Evolutionary conservation across 257 asterid genomes (phyloP), one percentile per base, ranked within the genome.

Genomic region (Solanum sparsipilum): DNA sequence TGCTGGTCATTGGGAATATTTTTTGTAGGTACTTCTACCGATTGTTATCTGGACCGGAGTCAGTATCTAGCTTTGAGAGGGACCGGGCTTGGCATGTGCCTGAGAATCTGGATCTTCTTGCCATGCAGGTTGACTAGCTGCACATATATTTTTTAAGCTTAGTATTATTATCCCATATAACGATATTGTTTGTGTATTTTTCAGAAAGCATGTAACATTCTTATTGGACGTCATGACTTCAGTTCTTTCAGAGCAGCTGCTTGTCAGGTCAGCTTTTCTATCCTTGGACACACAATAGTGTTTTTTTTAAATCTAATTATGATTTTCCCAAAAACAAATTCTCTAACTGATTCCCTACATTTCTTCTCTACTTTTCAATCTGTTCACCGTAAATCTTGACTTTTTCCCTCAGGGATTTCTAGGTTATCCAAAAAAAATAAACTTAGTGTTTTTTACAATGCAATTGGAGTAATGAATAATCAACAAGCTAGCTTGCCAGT

Each of bases 41-140:
- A 86, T 67, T 97, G 91, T 72, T 92, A 85, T 92, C 92, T 81
- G 99, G 99, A 85, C 86, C 92, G 68, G 98, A 93, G 84, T 92
- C 92, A 82, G 60, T 94, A 90, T 93, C 99, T 67, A 87, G 91
- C 89, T 96, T 96, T 27, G 98, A 95, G 89, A 96, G 93, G 91
- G 98, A 87, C 91, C 94, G 96, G 71, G 98, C 98, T 84, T 96
- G 99, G 99, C 98, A 97, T 91, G 95, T 96, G 82, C 93, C 96
- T 38, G 96, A 95, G 92, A 93, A 94, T 56, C 96, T 97, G 88
- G 92, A 94, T 88, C 89, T 94, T 89, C 91, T 67, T 74, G 89
- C 95, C 35, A 97, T 97, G 99, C 97, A 93, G 99, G 99, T 95
- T 89, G 87, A 79, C 86, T 74, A 29, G 68, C 31, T 48, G 38